Conservation (phyloP, 768 basidiomycete genomes). For the Xerocomellus intermedius region DNA sequence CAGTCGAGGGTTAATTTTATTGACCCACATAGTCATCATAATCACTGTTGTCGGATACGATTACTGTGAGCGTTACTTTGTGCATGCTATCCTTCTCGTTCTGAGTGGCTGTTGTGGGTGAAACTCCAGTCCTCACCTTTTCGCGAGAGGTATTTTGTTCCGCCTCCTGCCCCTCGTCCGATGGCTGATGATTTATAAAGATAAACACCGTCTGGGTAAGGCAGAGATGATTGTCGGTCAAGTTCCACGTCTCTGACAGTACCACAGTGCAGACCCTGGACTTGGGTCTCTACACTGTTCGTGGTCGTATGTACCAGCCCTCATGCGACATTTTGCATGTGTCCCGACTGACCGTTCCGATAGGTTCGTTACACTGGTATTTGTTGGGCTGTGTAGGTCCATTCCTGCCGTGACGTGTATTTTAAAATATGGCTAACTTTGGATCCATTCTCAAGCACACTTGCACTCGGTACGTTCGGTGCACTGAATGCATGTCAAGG, state of each 20-base stretch:
- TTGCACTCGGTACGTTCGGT: conserved; percentile 3
- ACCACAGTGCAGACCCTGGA: conserved; percentile 9
- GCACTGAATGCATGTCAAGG: background rate
- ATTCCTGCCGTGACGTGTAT: too few relatives aligned
- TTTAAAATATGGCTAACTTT: background rate
- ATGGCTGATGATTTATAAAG: background rate
- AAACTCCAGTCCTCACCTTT: conserved; percentile 12
- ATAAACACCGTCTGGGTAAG: conserved; percentile 16
- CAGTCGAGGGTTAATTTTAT: background rate
- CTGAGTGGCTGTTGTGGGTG: background rate
- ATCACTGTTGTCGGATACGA: conserved; percentile 6
- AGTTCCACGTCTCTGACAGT: background rate
- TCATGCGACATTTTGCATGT: too few relatives aligned
- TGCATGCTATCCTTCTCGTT: background rate
- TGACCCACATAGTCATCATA: background rate
- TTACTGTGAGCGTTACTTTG: background rate
- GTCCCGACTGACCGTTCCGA: background rate
- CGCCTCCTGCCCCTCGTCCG: background rate
- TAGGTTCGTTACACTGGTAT: conserved; percentile 20
- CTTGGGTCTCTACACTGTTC: conserved; percentile 16
- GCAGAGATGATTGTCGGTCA: too few relatives aligned
- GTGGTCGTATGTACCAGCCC: conserved; percentile 6
- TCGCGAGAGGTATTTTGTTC: conserved; percentile 11
- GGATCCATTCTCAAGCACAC: background rate
- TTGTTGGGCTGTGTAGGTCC: conserved; percentile 10